Evolutionary conservation across 208 protist species (phyloP).

Genomic region (Acanthamoeba castellanii): DNA sequence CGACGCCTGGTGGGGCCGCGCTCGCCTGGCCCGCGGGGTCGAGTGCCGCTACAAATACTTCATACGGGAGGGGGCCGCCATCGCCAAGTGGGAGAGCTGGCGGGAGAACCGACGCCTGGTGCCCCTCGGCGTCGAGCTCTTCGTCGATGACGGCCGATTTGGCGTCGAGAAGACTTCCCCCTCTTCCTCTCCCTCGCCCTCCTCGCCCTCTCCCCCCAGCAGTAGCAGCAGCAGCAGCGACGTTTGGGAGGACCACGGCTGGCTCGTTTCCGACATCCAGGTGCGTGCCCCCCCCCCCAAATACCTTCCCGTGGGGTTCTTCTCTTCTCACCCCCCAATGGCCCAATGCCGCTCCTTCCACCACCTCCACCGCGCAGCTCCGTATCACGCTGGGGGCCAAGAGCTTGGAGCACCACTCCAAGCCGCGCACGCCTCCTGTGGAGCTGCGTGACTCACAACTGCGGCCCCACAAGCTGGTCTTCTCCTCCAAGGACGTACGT

Average conservation of each 20-base stretch:
- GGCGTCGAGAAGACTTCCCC: neutral
- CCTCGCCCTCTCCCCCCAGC: neutral
- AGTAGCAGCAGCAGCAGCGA: neutral
- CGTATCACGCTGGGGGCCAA: constrained; percentile 55
- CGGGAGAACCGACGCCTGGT: constrained; percentile 12
- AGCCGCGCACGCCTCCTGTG: neutral
- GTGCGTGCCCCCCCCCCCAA: neutral
- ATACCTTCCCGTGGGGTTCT: neutral
- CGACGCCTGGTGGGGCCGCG: neutral
- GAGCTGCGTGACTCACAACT: neutral
- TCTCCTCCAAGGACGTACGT: constrained; percentile 61
- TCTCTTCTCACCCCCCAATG: neutral
- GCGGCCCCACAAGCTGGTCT: neutral
- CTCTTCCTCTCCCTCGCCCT: neutral
- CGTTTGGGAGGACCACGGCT: constrained; percentile 64
- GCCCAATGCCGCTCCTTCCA: too few relatives aligned
- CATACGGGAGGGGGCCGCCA: constrained; percentile 30
- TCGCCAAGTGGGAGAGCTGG: constrained; percentile 66
- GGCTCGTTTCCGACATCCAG: constrained; percentile 68
- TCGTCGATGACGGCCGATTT: constrained; percentile 48
- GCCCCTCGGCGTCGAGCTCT: constrained; percentile 6
- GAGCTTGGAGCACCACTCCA: neutral
- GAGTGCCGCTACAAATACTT: constrained; percentile 55
- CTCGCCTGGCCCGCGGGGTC: neutral
- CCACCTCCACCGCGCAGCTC: neutral